Evolutionary conservation across 176 grass and related monocot genomes (phyloP).

Genomic region (Bonia amplexicaulis): DNA sequence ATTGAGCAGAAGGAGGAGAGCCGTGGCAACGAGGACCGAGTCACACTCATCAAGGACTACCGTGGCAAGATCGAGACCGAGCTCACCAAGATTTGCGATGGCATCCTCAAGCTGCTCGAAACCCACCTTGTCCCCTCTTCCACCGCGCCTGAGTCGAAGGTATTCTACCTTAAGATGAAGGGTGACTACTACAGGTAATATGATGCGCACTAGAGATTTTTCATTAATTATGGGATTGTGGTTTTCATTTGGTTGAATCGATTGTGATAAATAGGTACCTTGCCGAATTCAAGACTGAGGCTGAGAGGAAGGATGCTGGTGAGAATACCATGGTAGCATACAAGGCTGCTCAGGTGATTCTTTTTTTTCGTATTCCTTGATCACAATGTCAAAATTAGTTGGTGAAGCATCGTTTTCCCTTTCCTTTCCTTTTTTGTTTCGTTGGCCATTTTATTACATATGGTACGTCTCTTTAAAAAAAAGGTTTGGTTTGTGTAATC

Average conservation of each 20-base stretch:
- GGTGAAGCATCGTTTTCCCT: background rate
- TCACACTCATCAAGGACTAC: conserved; percentile 68
- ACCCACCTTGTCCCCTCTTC: conserved; percentile 82
- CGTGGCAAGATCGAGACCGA: conserved; percentile 72
- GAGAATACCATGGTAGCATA: conserved; percentile 81
- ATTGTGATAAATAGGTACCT: conserved; percentile 64
- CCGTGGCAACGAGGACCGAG: conserved; percentile 70
- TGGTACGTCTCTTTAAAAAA: background rate
- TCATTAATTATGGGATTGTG: background rate
- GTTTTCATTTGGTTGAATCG: conserved; percentile 24
- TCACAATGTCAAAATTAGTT: background rate
- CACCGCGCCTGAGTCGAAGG: conserved; percentile 70
- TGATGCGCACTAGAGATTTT: background rate
- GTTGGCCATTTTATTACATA: background rate
- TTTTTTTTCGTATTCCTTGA: background rate
- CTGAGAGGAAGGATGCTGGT: conserved; percentile 76
- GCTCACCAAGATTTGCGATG: conserved; percentile 72
- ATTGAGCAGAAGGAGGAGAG: conserved; percentile 90
- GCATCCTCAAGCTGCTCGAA: conserved; percentile 71
- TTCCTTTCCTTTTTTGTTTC: background rate
- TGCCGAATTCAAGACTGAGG: conserved; percentile 69
- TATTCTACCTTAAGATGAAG: conserved; percentile 96
- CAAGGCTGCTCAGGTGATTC: conserved; percentile 65
- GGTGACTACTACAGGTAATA: conserved; percentile 91
- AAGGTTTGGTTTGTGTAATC: background rate